These are phyloP conservation scores for Paracoccidioides brasiliensis DNA, from an alignment of 2,329 filamentous ascomycete species.

Conservation along the genomic window DNA sequence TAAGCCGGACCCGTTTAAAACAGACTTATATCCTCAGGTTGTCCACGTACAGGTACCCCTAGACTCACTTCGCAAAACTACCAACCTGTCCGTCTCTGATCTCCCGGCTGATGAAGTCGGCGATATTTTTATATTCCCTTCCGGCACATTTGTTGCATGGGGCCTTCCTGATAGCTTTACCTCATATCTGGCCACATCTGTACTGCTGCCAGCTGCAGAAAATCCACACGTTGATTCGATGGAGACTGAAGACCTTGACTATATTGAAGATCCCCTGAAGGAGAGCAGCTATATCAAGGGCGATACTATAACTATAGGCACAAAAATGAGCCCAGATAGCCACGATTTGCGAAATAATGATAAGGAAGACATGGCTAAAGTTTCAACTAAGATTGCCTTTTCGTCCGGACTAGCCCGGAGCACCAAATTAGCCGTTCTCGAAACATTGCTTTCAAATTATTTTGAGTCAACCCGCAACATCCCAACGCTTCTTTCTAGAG, in stretches of 20 bases:
- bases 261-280: slow-evolving; percentile 57
- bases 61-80: slow-evolving; percentile 32
- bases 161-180: slow-evolving; percentile 66
- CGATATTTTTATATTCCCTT: slow-evolving; percentile 92
- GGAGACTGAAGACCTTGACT: slow-evolving; percentile 85
- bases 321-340: slow-evolving; percentile 37
- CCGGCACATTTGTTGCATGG: slow-evolving; percentile 88
- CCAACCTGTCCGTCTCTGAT: slow-evolving; percentile 27
- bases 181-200: slow-evolving; percentile 53
- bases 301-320: slow-evolving; percentile 81
- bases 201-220: slow-evolving; percentile 62
- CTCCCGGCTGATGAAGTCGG: slow-evolving; percentile 42
- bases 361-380: slow-evolving; percentile 41
- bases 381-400: slow-evolving; percentile 89
- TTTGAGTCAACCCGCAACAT: slow-evolving; percentile 78
- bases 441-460: slow-evolving; percentile 68
- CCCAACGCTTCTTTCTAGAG: slow-evolving; percentile 60
- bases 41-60: slow-evolving; percentile 45
- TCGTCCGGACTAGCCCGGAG: slow-evolving; percentile 85
- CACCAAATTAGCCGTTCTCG: slow-evolving; percentile 86
- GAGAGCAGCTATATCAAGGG: slow-evolving; percentile 69
- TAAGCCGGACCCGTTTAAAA: slow-evolving; percentile 48
- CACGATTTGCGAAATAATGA: slow-evolving; percentile 13
- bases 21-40: slow-evolving; percentile 51
- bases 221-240: slow-evolving; percentile 57